Percentiles rank a stretch among this genome's conserved stretches.
These are phyloP conservation scores for Diutina neorugosa DNA, from an alignment of 1,139 yeast species.

Conservation along the genomic window DNA sequence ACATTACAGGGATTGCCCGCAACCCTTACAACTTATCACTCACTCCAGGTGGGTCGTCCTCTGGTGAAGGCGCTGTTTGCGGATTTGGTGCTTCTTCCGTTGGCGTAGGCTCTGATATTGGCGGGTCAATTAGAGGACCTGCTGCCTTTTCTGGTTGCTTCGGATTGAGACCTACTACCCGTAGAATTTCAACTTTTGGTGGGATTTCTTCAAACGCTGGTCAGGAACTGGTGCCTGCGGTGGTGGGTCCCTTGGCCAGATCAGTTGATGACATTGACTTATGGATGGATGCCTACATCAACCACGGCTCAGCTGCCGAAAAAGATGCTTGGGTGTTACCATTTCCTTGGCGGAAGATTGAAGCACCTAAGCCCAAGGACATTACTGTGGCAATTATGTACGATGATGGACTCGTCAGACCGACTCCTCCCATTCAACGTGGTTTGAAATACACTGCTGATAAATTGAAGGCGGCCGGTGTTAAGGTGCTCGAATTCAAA, in stretches of 20 bases:
- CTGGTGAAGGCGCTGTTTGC: constrained; percentile 67
- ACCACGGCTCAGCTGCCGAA: constrained; percentile 28
- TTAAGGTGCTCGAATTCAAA: constrained; percentile 21
- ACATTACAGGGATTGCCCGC: constrained; percentile 24
- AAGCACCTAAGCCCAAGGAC: constrained; percentile 26
- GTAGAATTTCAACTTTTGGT: constrained; percentile 42
- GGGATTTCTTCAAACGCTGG: constrained; percentile 38
- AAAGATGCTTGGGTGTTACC: constrained; percentile 9
- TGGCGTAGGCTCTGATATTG: constrained; percentile 71
- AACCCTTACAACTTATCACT: constrained; percentile 30
- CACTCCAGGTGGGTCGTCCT: constrained; percentile 53
- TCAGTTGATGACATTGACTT: constrained; percentile 52
- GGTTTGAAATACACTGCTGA: constrained; percentile 9
- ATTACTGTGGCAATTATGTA: constrained; percentile 43
- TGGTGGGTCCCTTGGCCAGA: constrained; percentile 52
- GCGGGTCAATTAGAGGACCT: constrained; percentile 69
- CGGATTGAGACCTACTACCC: constrained; percentile 60
- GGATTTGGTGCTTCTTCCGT: constrained; percentile 52
- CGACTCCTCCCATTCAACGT: constrained; percentile 10
- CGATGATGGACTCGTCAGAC: constrained; percentile 11
- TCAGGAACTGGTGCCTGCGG: constrained; percentile 41
- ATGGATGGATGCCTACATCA: constrained; percentile 45
- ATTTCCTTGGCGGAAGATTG: constrained; percentile 9
- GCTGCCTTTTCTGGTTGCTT: constrained; percentile 59
- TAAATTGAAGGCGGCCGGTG: constrained; percentile 9